Evolutionary conservation across 225 moss, liverwort and hornwort species (phyloP).

Genomic region (Antitrichia curtipendula): DNA sequence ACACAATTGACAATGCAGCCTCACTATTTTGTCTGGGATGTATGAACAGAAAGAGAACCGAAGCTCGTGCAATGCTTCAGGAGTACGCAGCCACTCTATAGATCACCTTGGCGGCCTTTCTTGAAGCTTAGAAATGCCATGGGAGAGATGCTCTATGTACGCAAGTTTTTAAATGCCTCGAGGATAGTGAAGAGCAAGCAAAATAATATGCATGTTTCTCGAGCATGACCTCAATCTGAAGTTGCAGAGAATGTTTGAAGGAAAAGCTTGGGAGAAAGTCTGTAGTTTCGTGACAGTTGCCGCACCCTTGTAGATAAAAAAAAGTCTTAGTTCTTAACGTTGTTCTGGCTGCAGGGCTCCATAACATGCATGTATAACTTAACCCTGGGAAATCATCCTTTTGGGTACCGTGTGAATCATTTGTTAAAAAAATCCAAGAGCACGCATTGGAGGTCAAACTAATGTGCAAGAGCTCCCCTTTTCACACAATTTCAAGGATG

Average conservation of each 20-base stretch:
- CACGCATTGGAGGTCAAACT: no score
- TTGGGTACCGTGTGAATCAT: no score
- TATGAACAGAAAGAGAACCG: constrained; percentile 31
- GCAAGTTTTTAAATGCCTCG: not conserved
- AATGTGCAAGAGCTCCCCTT: no score
- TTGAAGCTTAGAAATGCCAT: not conserved
- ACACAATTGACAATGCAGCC: not conserved
- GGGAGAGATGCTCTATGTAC: not conserved
- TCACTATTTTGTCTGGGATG: not conserved
- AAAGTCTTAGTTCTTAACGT: not conserved
- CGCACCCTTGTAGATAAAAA: not conserved
- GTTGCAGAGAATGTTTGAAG: not conserved
- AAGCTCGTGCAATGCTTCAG: constrained; percentile 46
- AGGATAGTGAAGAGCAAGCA: not conserved
- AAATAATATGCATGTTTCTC: not conserved
- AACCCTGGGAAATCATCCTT: no score
- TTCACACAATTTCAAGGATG: no score
- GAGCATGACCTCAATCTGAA: not conserved
- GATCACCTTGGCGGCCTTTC: not conserved
- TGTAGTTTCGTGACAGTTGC: not conserved
- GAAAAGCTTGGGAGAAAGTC: not conserved
- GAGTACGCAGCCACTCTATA: constrained; percentile 19
- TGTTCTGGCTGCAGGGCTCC: not conserved
- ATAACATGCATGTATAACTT: not conserved
- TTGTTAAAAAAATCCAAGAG: no score